Percentiles rank a stretch among this genome's conserved stretches.
phyloP scores from a whole-genome alignment of 139 green algal genomes.

The Pseudopediastrum boryanum region DNA sequence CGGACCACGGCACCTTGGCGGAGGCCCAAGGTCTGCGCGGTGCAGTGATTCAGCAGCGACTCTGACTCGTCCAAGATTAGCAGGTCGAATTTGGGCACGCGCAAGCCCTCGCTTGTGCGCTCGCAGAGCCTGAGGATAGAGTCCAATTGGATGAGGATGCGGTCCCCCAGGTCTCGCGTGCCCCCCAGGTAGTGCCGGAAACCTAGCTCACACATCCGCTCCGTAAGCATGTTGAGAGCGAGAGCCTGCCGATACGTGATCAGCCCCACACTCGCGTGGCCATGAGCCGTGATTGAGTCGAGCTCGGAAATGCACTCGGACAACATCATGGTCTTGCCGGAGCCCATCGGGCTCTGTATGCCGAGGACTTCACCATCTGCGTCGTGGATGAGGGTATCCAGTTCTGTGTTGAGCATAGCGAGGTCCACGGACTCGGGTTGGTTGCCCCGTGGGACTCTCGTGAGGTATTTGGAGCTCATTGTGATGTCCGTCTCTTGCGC shows the following conservation, averaged over 20 bases:
- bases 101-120: background rate
- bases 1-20: background rate
- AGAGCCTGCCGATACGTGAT: background rate
- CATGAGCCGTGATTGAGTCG: no score
- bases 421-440: no score
- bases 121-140: background rate
- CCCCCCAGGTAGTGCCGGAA: background rate
- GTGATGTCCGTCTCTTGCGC: no score
- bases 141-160: background rate
- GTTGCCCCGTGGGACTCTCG: no score
- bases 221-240: background rate
- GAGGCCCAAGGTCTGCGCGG: background rate
- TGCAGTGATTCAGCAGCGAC: conserved; percentile 6
- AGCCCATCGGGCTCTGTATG: conserved; percentile 6
- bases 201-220: background rate
- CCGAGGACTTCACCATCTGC: background rate
- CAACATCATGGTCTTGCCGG: background rate
- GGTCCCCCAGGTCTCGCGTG: background rate
- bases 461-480: no score
- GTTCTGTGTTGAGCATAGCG: background rate
- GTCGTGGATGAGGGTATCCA: conserved; percentile 4
- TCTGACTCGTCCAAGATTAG: conserved; percentile 5
- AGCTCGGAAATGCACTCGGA: background rate
- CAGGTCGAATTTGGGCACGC: background rate
- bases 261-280: background rate